Evolutionary conservation across 441 rosid species (phyloP).

Genomic region (Euphorbia celastroides): DNA sequence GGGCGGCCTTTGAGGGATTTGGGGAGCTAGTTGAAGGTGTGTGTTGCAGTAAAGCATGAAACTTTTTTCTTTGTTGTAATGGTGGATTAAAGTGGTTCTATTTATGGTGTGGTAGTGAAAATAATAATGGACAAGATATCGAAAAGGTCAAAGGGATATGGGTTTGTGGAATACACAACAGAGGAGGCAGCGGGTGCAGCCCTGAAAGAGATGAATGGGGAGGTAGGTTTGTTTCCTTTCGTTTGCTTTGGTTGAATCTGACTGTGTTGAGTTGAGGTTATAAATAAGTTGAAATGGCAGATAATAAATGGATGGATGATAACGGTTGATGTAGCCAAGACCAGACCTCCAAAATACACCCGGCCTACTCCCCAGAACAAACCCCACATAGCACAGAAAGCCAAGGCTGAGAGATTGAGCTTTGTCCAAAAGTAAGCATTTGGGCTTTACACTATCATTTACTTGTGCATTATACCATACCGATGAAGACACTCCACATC

Average conservation of each 20-base stretch:
- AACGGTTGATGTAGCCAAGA: slow-evolving; percentile 83
- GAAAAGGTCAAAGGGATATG: slow-evolving; percentile 90
- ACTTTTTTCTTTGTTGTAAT: not conserved
- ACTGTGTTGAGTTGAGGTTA: too few species aligned
- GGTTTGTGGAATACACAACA: slow-evolving; percentile 82
- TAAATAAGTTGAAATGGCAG: slow-evolving; percentile 48
- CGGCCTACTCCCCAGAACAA: too few species aligned
- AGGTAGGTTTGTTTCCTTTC: slow-evolving; percentile 65
- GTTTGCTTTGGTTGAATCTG: too few species aligned
- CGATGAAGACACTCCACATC: too few species aligned
- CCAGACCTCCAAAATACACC: slow-evolving; percentile 40
- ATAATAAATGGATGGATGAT: slow-evolving; percentile 99
- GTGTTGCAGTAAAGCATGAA: not conserved
- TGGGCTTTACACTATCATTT: too few species aligned
- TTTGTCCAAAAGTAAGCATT: too few species aligned
- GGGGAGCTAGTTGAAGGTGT: slow-evolving; percentile 91
- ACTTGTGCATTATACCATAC: too few species aligned
- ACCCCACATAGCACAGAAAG: too few species aligned
- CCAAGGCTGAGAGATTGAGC: too few species aligned
- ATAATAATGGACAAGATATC: slow-evolving; percentile 98
- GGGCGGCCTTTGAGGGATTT: slow-evolving; percentile 81
- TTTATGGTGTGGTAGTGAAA: slow-evolving; percentile 46
- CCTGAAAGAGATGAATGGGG: slow-evolving; percentile 91
- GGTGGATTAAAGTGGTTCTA: not conserved
- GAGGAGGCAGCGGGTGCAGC: slow-evolving; percentile 88